Base-by-base conservation (phyloP, 805 yeast genomes). In the Cephaloascus albidus region DNA sequence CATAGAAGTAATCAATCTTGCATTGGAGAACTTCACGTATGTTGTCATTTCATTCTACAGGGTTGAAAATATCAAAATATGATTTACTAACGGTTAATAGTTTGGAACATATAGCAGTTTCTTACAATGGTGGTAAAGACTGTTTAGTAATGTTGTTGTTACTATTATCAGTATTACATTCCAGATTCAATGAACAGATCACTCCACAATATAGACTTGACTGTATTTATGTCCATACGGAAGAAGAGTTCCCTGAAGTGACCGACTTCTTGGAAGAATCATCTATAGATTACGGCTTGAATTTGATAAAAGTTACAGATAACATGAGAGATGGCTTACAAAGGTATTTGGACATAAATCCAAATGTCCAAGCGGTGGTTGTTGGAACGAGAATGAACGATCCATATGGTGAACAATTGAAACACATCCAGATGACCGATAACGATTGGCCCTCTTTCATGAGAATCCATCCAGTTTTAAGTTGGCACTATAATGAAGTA, bases 51-150 rank as follows among this genome's bases (percentile, higher is more conserved):
- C 28, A 8, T 36, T 27, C 28, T 28, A 12, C 5, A 20, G 18
- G 19, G 17, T 36, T 23, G 10, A 32, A 16, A 35, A 33, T 30
- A 36, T 32, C 39, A 35, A 10, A 8, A 5, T 20, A 17, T 32
- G 18, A 30, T n/a, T n/a, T 43, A 49, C 54, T 52, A 51, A 49
- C 56, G 17, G 3, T 32, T 18, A 39, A 4, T 38, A 58, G 63
- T 6, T 47, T 65, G n/a, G 52, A 55, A 15, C 28, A 82, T 42
- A 60, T 85, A 3, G 82, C 97, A 0, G 68, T 93, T 12, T 84
- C 95, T 2, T 93, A 83, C 58, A 93, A 93, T 55, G 98, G 98
- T 10, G 98, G 98, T 2, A 93, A 93, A 54, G 98, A 93, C 61
- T 93, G 97, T 51, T 74, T 89, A 36, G 97, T 89, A 26, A 78